Percentiles rank a stretch among this genome's conserved stretches.
phyloP scores from a whole-genome alignment of 2,329 filamentous ascomycete species.

The Aspergillus awamori region DNA sequence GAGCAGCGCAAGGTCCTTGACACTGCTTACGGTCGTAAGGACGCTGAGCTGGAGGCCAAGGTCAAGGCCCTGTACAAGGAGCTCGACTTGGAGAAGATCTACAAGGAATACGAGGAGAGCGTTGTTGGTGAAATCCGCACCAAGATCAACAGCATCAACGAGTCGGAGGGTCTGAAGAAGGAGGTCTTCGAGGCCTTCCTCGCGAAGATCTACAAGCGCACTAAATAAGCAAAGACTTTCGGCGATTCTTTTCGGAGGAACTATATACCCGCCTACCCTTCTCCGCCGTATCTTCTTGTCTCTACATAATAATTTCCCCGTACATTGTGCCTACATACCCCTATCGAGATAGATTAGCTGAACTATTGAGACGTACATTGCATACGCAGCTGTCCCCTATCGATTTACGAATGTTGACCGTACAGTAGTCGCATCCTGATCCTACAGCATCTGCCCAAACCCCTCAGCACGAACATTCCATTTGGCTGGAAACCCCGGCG shows the following conservation, averaged over 20 bases:
- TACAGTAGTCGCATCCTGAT: neutral
- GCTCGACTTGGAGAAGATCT: conserved; percentile 78
- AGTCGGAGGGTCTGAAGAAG: conserved; percentile 87
- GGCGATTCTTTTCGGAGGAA: conserved; percentile 3
- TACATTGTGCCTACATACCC: conserved; percentile 8
- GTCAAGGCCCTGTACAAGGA: conserved; percentile 90
- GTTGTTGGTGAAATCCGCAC: conserved; percentile 74
- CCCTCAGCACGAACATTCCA: neutral
- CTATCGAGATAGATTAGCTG: conserved; percentile 11
- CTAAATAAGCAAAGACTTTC: conserved; percentile 68
- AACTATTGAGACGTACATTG: neutral
- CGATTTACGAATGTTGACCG: neutral
- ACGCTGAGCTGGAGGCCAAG: conserved; percentile 76
- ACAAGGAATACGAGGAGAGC: conserved; percentile 88
- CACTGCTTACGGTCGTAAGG: conserved; percentile 91
- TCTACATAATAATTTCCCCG: neutral
- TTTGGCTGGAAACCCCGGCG: neutral
- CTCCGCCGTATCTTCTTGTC: neutral
- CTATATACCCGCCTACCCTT: conserved; percentile 8
- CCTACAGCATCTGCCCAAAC: neutral
- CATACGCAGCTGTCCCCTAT: neutral
- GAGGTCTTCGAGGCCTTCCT: conserved; percentile 87
- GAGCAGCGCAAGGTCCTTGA: conserved; percentile 88
- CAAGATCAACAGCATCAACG: conserved; percentile 79
- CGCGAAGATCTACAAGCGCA: conserved; percentile 96